Conservation (phyloP, 352 stramenopile genomes). For the Globisporangium yorkense region DNA sequence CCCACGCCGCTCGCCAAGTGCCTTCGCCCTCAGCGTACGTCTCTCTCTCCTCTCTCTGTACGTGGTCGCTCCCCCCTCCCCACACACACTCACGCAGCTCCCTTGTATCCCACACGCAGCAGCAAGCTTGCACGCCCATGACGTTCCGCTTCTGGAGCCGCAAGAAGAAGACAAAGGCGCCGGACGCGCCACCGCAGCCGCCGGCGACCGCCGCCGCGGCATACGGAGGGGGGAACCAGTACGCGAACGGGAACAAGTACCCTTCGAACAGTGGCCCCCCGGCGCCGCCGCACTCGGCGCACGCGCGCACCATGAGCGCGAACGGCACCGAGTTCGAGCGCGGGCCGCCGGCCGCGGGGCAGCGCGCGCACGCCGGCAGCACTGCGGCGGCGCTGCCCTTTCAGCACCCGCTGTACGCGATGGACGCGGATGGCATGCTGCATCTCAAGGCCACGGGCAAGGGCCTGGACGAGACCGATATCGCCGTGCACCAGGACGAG, state of each 20-base stretch:
- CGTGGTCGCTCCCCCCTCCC: background rate
- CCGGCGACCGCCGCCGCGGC: slow-evolving; percentile 3
- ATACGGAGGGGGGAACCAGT: slow-evolving; percentile 6
- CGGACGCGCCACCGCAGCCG: background rate
- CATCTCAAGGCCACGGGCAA: slow-evolving; percentile 82
- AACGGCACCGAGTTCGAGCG: slow-evolving; percentile 19
- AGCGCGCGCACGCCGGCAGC: slow-evolving; percentile 3
- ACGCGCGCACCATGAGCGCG: slow-evolving; percentile 40
- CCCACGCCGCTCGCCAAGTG: background rate
- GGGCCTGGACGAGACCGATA: slow-evolving; percentile 71
- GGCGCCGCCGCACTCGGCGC: slow-evolving; percentile 32
- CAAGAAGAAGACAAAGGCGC: slow-evolving; percentile 56
- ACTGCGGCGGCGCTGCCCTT: slow-evolving; percentile 42
- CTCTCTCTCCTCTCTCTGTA: background rate
- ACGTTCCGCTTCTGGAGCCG: slow-evolving; percentile 72
- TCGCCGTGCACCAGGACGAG: slow-evolving; percentile 85
- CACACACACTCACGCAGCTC: background rate
- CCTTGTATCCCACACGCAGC: no score
- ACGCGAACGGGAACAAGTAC: slow-evolving; percentile 33
- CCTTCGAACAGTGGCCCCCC: slow-evolving; percentile 7
- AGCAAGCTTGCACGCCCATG: slow-evolving; percentile 20
- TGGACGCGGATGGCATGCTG: slow-evolving; percentile 83
- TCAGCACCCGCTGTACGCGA: slow-evolving; percentile 73
- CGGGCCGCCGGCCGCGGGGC: background rate
- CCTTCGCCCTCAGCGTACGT: background rate